These are phyloP conservation scores for Pulveroboletus sp. DNA, from an alignment of 768 basidiomycete genomes.

Conservation along the genomic window DNA sequence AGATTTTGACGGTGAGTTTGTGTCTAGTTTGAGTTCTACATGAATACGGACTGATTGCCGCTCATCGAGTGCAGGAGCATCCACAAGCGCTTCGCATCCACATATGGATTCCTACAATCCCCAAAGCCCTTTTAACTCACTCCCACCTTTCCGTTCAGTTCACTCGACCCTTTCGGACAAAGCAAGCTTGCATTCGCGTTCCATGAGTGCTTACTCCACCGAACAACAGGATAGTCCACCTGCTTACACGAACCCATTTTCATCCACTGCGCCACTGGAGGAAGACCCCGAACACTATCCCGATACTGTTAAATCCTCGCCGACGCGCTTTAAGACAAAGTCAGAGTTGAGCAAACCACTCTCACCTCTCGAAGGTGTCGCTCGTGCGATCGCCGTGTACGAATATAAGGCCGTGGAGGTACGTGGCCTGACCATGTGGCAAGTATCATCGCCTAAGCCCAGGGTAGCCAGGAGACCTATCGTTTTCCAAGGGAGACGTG, in stretches of 20 bases:
- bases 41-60: constrained; percentile 28
- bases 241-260: constrained; percentile 30
- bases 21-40: constrained; percentile 39
- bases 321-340: constrained; percentile 44
- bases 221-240: constrained; percentile 1
- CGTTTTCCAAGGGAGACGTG: constrained; percentile 74
- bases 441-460: constrained; percentile 4
- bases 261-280: constrained; percentile 20
- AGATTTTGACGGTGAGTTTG: constrained; percentile 43
- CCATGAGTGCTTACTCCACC: constrained; percentile 27
- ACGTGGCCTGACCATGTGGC: constrained; percentile 11
- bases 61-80: constrained; percentile 16
- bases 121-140: constrained; percentile 34
- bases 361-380: constrained; percentile 56
- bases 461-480: constrained; percentile 68
- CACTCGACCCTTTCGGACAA: constrained; percentile 33
- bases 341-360: constrained; percentile 49
- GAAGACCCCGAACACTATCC: constrained; percentile 15
- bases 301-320: constrained; percentile 10
- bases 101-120: constrained; percentile 30
- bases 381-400: constrained; percentile 71
- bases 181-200: constrained; percentile 32
- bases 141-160: constrained; percentile 33
- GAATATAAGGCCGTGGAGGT: constrained; percentile 75
- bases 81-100: constrained; percentile 2